Evolutionary conservation across 768 basidiomycete genomes (phyloP), one percentile per base, ranked within the genome.

Genomic region (Lyophyllum atratum): DNA sequence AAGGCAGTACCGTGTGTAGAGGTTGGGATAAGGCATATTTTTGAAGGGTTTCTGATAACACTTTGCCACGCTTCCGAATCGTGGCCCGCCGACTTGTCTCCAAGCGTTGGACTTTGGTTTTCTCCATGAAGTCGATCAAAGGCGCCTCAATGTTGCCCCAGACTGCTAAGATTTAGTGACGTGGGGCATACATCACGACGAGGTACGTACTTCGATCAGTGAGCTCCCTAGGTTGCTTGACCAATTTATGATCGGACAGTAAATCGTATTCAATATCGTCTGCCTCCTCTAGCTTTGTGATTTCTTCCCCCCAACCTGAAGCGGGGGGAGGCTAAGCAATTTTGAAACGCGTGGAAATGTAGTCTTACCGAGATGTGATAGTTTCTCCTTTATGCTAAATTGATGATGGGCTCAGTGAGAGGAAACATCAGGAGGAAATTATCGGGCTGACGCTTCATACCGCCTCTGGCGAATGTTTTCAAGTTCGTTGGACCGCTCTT

Each of bases 101-200:
- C 10, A 63, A n/a, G 31, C 63, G 67, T 22, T 54, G 34, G 12
- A 51, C 54, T 25, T 55, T 63, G 28, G 21, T 33, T 21, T 24
- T 40, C 31, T 56, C 47, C 40, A 67, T 54, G 29, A 65, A 63
- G 17, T 56, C 48, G 17, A 65, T 46, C 12, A 67, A 47, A 26
- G 40, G 26, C 19, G 40, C 31, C 47, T 52, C 54, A 49, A 67
- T 65, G 19, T 65, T 63, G 31, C 46, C 45, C 64, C 66, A 67
- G 19, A 59, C 66, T 67, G 42, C 2, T 1, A n/a, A 17, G 11
- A 6, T 2, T 31, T 5, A 29, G 26, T 19, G 34, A 19, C n/a
- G 6, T 42, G 22, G 37, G 17, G 24, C 12, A 44, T 42, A 10
- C n/a, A 3, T n/a, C n/a, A 44, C 11, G 31, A 15, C 3, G 21